Base-by-base conservation (phyloP, 805 yeast genomes). In the Candida jianshihensis region DNA sequence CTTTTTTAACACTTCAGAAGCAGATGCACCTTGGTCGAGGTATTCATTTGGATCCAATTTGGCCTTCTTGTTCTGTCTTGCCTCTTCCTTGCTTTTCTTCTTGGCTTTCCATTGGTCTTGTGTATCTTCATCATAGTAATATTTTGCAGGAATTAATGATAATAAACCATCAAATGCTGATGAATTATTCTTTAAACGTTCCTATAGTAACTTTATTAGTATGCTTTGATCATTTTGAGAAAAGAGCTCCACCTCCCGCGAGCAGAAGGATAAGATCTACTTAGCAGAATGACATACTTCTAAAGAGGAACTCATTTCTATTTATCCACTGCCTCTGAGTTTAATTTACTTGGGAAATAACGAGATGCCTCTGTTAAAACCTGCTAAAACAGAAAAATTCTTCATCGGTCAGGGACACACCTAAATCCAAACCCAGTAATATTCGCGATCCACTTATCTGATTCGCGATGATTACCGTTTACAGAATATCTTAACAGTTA, bases 71-170 rank as follows among this genome's bases (percentile, higher is more conserved):
- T 73, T 77, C 35, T 64, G 68, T 46, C 68, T 74, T 16, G 68
- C 59, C 46, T 85, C 87, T 36, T 70, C 75, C 48, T 81, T 83
- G 21, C 76, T 60, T 60, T 79, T 74, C 65, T 87, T 86, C 64
- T 78, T 84, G 49, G 80, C 81, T 49, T 81, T 79, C 97, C 97
- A 89, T 61, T 90, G 97, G 35, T 81, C 80, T 49, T 81, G 78
- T 3, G 90, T 81, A 40, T 85, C 90, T 27, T 84, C 96, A 57
- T 89, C 96, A 56, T 85, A 88, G 57, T 90, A 90, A 54, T 82
- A 88, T 54, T 88, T 87, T 3, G 97, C 95, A 4, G 97, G 97
- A 40, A 90, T 89, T 58, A 90, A 66, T 16, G 96, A 86, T 40
- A 90, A 66, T 35, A 90, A 66, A 18, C 97, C 95, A 55, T 85